Evolutionary conservation across 306 rosid species (phyloP), one percentile per base, ranked within the genome.

Genomic region (Sophora flavescens): DNA sequence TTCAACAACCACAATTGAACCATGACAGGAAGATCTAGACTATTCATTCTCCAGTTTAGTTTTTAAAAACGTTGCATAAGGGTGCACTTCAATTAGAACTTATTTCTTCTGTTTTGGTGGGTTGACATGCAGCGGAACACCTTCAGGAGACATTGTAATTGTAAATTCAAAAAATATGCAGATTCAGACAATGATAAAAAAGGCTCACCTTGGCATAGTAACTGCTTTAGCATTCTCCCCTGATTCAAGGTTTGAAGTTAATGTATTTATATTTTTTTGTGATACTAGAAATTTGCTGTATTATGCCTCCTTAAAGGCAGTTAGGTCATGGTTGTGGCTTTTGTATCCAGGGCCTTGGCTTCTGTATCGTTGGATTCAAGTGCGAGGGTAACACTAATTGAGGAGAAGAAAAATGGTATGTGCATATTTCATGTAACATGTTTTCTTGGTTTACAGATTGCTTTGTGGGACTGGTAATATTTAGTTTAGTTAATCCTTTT

Each of bases 311-410:
- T 26, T 62, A 13, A 60, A 45, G 74, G 68, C 70, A 44, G 57
- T 33, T 53, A 9, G 15, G 53, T 78, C 50, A 85, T 60, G n/a
- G 44, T 56, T 80, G 14, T 48, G 26, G 38, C 47, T 83, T 68
- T 41, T 77, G 44, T 81, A 51, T 84, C 8, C 83, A 95, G 97
- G 88, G 86, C 85, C 61, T 77, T 95, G 88, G 97, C 93, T 71
- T 92, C 99, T 54, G 89, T 88, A 56, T 95, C 99, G 39, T 45
- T 89, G 91, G 99, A 92, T 78, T 90, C 97, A 39, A 89, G 96
- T 86, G 96, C 85, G 11, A 88, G 93, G 84, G 93, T 92, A 69
- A 87, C 96, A 30, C 32, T 81, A 60, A 80, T 92, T 51, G 86
- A 87, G 80, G 92, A 88, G 61, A 86, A 75, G 82, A 84, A 82